Evolutionary conservation across 192 early-diverging fungal genomes (phyloP).

Genomic region (Diversispora eburnea): DNA sequence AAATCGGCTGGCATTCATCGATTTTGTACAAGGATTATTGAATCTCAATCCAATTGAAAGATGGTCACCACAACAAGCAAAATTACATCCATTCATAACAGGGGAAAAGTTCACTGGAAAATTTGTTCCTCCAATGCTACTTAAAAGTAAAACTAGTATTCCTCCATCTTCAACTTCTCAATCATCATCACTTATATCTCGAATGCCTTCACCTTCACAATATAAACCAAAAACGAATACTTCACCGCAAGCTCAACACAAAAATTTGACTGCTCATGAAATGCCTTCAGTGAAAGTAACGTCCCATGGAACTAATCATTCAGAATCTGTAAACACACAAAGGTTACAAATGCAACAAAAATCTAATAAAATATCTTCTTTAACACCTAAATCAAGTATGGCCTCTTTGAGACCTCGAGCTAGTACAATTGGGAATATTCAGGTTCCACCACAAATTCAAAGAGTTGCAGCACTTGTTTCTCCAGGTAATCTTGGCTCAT

Average conservation of each 20-base stretch:
- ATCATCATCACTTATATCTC: slow-evolving; percentile 2
- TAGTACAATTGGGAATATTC: slow-evolving; percentile 42
- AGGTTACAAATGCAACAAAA: not conserved
- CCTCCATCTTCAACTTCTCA: slow-evolving; percentile 6
- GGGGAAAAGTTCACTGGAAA: slow-evolving; percentile 73
- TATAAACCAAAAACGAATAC: slow-evolving; percentile 10
- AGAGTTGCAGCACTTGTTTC: slow-evolving; percentile 29
- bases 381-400: slow-evolving; percentile 1
- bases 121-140: slow-evolving; percentile 56
- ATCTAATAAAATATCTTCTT: slow-evolving; percentile 3
- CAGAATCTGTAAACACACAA: not conserved
- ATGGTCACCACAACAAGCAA: slow-evolving; percentile 94
- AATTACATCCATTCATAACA: slow-evolving; percentile 93
- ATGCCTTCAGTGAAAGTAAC: not conserved
- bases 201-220: slow-evolving; percentile 19
- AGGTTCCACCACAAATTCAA: slow-evolving; percentile 37
- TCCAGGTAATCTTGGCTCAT: slow-evolving; percentile 13
- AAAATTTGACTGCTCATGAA: not conserved
- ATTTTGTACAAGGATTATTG: slow-evolving; percentile 90
- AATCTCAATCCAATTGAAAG: slow-evolving; percentile 87
- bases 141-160: slow-evolving; percentile 16
- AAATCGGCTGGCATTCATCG: slow-evolving; percentile 75
- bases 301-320: too few species aligned
- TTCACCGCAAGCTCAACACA: slow-evolving; percentile 9
- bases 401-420: slow-evolving; percentile 35